These are phyloP conservation scores for Symbiotaphrina buchneri DNA, from an alignment of 495 filamentous ascomycete species.

Conservation along the genomic window DNA sequence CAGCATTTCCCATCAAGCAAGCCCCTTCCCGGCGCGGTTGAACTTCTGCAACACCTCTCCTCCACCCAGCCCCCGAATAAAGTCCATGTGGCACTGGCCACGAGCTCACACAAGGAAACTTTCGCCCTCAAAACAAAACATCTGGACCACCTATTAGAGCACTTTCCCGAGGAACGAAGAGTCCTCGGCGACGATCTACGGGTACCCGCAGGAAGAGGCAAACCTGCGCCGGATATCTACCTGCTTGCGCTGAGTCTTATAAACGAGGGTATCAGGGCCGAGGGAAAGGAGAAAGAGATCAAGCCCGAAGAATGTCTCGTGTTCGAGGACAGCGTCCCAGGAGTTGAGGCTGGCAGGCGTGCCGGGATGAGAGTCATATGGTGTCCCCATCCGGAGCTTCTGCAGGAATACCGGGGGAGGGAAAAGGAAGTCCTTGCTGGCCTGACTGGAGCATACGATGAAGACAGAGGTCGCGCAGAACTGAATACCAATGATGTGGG, in stretches of 20 bases:
- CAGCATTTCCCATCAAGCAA: constrained; percentile 48
- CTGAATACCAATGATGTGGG: constrained; percentile 9
- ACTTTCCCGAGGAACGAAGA: constrained; percentile 41
- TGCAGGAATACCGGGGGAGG: constrained; percentile 49
- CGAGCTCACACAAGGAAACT: constrained; percentile 45
- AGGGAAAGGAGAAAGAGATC: constrained; percentile 40
- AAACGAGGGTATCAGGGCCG: constrained; percentile 34
- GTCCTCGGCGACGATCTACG: constrained; percentile 76
- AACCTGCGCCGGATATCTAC: constrained; percentile 91
- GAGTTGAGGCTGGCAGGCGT: constrained; percentile 73
- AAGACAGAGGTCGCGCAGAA: constrained; percentile 22
- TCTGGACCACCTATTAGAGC: constrained; percentile 44
- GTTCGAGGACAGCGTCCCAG: constrained; percentile 86
- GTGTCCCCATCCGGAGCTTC: constrained; percentile 66
- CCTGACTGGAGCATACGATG: constrained; percentile 40
- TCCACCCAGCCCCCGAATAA: constrained; percentile 14
- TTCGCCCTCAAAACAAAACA: constrained; percentile 65
- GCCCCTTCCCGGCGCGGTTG: constrained; percentile 57
- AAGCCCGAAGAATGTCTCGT: constrained; percentile 77
- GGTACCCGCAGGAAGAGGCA: constrained; percentile 60
- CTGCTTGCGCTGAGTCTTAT: constrained; percentile 67
- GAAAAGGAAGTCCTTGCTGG: constrained; percentile 75
- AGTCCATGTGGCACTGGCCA: constrained; percentile 72
- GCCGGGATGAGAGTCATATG: constrained; percentile 93
- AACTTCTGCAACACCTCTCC: constrained; percentile 34